phyloP scores from a whole-genome alignment of 2,329 filamentous ascomycete species.

The Thielaviopsis ethacetica region DNA sequence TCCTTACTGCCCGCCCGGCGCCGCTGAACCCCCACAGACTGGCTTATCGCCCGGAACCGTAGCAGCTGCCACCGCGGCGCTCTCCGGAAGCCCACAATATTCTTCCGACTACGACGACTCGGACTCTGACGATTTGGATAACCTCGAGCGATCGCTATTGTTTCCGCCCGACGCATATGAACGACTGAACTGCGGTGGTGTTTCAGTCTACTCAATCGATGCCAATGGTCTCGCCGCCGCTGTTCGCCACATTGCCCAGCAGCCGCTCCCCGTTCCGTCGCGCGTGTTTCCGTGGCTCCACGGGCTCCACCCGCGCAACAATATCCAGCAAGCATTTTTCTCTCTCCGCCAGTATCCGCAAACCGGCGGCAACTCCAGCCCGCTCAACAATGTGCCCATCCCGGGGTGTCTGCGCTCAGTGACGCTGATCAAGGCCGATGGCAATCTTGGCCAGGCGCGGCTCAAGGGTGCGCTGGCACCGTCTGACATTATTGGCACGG shows the following conservation, averaged over 20 bases:
- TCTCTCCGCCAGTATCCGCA: slow-evolving; percentile 56
- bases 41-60: neutral
- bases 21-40: neutral
- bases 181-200: slow-evolving; percentile 29
- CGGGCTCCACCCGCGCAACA: slow-evolving; percentile 76
- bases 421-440: slow-evolving; percentile 77
- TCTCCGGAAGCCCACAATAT: slow-evolving; percentile 29
- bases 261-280: slow-evolving; percentile 71
- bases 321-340: slow-evolving; percentile 82
- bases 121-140: slow-evolving; percentile 9
- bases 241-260: slow-evolving; percentile 57
- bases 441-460: slow-evolving; percentile 55
- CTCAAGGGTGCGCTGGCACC: slow-evolving; percentile 73
- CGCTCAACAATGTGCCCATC: slow-evolving; percentile 23
- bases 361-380: slow-evolving; percentile 32
- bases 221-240: slow-evolving; percentile 53
- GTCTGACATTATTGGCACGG: slow-evolving; percentile 2
- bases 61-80: neutral
- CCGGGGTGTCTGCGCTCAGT: slow-evolving; percentile 59
- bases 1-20: slow-evolving; percentile 9
- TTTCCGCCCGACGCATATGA: slow-evolving; percentile 54
- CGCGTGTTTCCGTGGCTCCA: slow-evolving; percentile 93
- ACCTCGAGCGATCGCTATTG: slow-evolving; percentile 51
- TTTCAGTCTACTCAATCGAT: slow-evolving; percentile 58
- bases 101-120: slow-evolving; percentile 22